These are phyloP conservation scores for Cercospora citrullina DNA, from an alignment of 2,329 filamentous ascomycete species.

Conservation along the genomic window DNA sequence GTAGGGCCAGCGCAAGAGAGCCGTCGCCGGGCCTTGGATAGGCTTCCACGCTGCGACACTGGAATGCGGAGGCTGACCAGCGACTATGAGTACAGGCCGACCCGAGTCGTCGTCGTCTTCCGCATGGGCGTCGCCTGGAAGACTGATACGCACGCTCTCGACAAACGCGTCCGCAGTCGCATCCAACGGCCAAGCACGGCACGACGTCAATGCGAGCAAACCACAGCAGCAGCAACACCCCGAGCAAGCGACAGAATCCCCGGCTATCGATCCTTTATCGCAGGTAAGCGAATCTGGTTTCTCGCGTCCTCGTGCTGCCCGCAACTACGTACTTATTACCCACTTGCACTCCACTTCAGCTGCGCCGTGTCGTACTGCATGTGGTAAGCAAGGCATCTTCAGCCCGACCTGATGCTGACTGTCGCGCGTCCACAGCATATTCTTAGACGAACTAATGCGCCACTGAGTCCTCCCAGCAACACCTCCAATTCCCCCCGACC, in stretches of 20 bases:
- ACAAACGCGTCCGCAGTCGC: slow-evolving; percentile 22
- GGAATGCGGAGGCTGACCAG: slow-evolving; percentile 19
- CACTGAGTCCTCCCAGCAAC: slow-evolving; percentile 41
- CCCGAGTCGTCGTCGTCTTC: slow-evolving; percentile 23
- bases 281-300: slow-evolving; percentile 53
- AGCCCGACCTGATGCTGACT: slow-evolving; percentile 23
- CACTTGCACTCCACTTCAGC: slow-evolving; percentile 12
- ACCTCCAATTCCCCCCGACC: slow-evolving; percentile 40
- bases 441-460: slow-evolving; percentile 66
- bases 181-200: slow-evolving; percentile 20
- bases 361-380: slow-evolving; percentile 7
- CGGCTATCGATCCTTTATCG: slow-evolving; percentile 66
- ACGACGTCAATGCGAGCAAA: slow-evolving; percentile 22
- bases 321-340: slow-evolving; percentile 9
- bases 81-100: slow-evolving; percentile 17
- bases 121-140: slow-evolving; percentile 28
- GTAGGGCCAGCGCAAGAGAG: slow-evolving; percentile 4
- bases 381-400: slow-evolving; percentile 1
- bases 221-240: slow-evolving; percentile 21
- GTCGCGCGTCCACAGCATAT: slow-evolving; percentile 48
- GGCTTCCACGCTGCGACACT: background rate
- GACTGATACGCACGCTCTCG: slow-evolving; percentile 30
- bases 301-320: background rate
- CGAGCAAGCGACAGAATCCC: slow-evolving; percentile 37
- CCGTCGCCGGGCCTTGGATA: slow-evolving; percentile 12